Conservation (phyloP, 2,329 filamentous ascomycete genomes). For the Waltergamsia citrina region DNA sequence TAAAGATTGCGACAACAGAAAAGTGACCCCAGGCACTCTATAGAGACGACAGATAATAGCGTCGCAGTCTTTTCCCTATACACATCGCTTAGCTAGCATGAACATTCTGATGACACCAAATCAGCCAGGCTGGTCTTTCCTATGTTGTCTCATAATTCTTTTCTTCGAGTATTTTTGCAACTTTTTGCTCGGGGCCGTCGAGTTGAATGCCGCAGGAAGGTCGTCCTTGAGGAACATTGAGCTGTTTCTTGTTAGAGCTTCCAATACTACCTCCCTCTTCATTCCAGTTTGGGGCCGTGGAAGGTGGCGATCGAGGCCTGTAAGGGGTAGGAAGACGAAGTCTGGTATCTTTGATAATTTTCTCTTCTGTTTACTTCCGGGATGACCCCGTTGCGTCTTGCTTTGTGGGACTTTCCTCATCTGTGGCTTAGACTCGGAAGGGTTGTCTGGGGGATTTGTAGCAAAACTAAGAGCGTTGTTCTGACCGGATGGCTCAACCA, state of each 20-base stretch:
- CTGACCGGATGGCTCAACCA: no score
- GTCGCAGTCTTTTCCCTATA: no score
- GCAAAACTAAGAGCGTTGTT: no score
- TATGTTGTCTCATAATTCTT: background rate
- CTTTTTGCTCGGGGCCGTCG: slow-evolving; percentile 5
- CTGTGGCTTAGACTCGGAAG: background rate
- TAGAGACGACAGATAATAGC: no score
- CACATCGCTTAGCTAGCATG: no score
- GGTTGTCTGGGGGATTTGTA: no score
- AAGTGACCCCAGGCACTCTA: no score
- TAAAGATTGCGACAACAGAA: no score
- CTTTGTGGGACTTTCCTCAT: slow-evolving; percentile 3
- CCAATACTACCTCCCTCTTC: slow-evolving; percentile 15
- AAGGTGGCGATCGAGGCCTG: slow-evolving; percentile 13
- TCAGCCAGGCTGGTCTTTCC: background rate
- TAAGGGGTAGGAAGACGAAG: slow-evolving; percentile 11
- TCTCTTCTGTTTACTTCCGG: slow-evolving; percentile 9
- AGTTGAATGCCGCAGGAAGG: no score
- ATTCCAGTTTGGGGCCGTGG: slow-evolving; percentile 6
- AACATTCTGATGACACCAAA: no score
- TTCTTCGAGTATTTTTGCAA: background rate
- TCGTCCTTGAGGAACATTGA: slow-evolving; percentile 14
- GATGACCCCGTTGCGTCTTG: no score
- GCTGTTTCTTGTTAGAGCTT: slow-evolving; percentile 15
- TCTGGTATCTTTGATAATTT: slow-evolving; percentile 8